Base-by-base conservation (phyloP, 139 green algal genomes). In the Micromonas pusilla region DNA sequence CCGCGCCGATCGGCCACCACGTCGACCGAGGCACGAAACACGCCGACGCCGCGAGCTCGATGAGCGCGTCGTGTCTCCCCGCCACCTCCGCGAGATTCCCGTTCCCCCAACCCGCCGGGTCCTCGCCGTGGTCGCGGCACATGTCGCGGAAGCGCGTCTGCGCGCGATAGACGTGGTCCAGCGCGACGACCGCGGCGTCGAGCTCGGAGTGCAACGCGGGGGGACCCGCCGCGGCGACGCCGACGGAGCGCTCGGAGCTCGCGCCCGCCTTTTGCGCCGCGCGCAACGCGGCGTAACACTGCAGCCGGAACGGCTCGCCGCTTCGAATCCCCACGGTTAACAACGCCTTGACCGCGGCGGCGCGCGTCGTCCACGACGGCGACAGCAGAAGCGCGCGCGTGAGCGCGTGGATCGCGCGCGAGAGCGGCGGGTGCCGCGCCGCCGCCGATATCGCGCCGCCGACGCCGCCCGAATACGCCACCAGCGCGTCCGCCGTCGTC, bases 241-340 rank as follows among this genome's bases (percentile, higher is more conserved):
- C 45, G 45, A 57, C 45, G 45, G n/a, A n/a, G n/a, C n/a, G n/a
- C n/a, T n/a, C n/a, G n/a, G n/a, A n/a, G n/a, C n/a, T n/a, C n/a
- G n/a, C n/a, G n/a, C n/a, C 45, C 45, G 45, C 45, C 45, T 16
- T 57, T 16, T 57, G 45, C 45, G 16, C 9, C 9, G 9, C 45
- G 9, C 45, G 45, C 45, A 57, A 16, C 45, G 45, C 45, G 9
- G 45, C 31, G 67, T 74, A 74, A 36, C 67, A 74, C 74, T 82
- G 80, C 39, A 84, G 52, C 30, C 80, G 74, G 73, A 82, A 84
- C 36, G 80, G 80, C 32, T 84, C 80, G 28, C 74, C 74, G 3
- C 30, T 72, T 20, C 80, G 73, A 23, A 84, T 32, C 21, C 73
- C 80, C 16, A 84, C 36, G 21, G 80, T 84, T 26, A 78, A 78